Evolutionary conservation across 2,329 filamentous ascomycete species (phyloP).

Genomic region (Aspergillus terreus): DNA sequence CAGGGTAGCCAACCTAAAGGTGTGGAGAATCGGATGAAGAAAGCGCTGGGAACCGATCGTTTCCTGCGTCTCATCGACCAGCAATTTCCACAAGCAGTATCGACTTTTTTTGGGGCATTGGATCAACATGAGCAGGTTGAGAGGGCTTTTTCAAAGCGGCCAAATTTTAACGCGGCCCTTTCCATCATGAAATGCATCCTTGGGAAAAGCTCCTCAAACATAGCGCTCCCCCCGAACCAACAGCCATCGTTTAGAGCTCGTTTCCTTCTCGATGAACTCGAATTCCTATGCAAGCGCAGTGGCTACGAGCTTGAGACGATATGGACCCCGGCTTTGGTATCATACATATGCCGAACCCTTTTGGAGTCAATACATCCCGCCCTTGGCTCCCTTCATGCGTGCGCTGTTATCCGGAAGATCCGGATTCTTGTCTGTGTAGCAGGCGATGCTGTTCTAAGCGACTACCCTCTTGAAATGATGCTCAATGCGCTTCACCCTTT

Average conservation of each 20-base stretch:
- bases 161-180: slow-evolving; percentile 58
- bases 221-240: slow-evolving; percentile 68
- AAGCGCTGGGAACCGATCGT: slow-evolving; percentile 62
- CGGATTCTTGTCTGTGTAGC: slow-evolving; percentile 76
- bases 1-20: slow-evolving; percentile 49
- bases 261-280: slow-evolving; percentile 70
- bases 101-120: slow-evolving; percentile 70
- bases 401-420: slow-evolving; percentile 80
- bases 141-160: slow-evolving; percentile 59
- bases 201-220: slow-evolving; percentile 61
- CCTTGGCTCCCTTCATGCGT: slow-evolving; percentile 80
- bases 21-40: slow-evolving; percentile 63
- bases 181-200: slow-evolving; percentile 68
- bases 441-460: slow-evolving; percentile 65
- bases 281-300: slow-evolving; percentile 71
- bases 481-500: slow-evolving; percentile 76
- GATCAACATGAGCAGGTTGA: slow-evolving; percentile 74
- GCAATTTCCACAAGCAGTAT: slow-evolving; percentile 74
- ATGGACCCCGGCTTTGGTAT: slow-evolving; percentile 73
- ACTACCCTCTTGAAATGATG: slow-evolving; percentile 87
- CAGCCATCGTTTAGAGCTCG: slow-evolving; percentile 83
- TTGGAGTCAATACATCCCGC: slow-evolving; percentile 78
- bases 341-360: slow-evolving; percentile 70
- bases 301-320: slow-evolving; percentile 61
- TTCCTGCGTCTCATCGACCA: slow-evolving; percentile 63